Conservation (phyloP, 257 asterid genomes). For the Paraleonurus japonicus region DNA sequence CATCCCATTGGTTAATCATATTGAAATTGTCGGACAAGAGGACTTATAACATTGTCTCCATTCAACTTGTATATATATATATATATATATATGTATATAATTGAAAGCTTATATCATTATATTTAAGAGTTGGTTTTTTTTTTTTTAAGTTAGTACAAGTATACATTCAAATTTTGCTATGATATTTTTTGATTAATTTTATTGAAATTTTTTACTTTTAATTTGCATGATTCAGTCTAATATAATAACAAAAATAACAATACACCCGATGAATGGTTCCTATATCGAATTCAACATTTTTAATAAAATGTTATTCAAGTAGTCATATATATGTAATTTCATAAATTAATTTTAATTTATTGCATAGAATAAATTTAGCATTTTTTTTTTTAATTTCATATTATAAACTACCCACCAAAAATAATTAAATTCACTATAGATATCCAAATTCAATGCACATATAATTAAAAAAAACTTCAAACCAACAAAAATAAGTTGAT, state of each 20-base stretch:
- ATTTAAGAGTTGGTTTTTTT: too few relatives aligned
- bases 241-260: too few relatives aligned
- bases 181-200: too few relatives aligned
- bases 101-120: too few relatives aligned
- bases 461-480: too few relatives aligned
- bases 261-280: too few relatives aligned
- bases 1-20: background rate
- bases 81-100: too few relatives aligned
- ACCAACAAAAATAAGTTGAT: background rate
- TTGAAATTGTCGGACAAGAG: slow-evolving; percentile 1
- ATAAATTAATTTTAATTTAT: background rate
- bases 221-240: too few relatives aligned
- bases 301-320: background rate
- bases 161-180: too few relatives aligned
- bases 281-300: background rate
- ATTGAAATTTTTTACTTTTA: too few relatives aligned
- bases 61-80: background rate
- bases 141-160: too few relatives aligned
- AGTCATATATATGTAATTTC: background rate
- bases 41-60: background rate
- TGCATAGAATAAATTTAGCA: background rate
- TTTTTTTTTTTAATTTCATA: background rate
- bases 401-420: background rate
- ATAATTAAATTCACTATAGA: background rate
- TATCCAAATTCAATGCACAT: background rate